These are phyloP conservation scores for Starmerella asiatica DNA, from an alignment of 805 yeast species.

Conservation along the genomic window DNA sequence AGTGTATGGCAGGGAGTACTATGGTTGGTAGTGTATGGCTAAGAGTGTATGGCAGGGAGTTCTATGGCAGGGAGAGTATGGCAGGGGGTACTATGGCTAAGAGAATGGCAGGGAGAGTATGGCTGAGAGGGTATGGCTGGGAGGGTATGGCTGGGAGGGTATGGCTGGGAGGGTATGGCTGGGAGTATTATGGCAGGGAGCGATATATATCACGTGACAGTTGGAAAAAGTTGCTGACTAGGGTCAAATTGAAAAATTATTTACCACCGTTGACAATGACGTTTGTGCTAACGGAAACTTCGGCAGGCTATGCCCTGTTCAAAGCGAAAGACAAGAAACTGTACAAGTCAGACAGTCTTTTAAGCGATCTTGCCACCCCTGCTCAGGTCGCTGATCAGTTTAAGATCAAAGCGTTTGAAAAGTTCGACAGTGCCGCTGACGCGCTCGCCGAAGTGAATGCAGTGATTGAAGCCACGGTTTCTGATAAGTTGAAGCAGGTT, in stretches of 20 bases:
- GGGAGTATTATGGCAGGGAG: too few relatives aligned
- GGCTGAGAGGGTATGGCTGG: too few relatives aligned
- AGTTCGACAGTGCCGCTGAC: constrained; percentile 84
- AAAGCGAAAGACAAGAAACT: constrained; percentile 97
- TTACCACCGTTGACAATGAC: constrained; percentile 23
- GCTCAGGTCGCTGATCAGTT: constrained; percentile 80
- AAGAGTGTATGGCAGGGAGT: neutral
- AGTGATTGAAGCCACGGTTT: constrained; percentile 84
- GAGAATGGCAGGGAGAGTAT: too few relatives aligned
- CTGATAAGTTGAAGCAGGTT: constrained; percentile 64
- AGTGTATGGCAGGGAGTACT: too few relatives aligned
- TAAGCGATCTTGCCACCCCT: constrained; percentile 65
- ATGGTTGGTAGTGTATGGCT: neutral
- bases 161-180: too few relatives aligned
- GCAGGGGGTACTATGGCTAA: neutral
- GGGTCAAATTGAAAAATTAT: neutral
- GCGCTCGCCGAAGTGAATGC: constrained; percentile 93
- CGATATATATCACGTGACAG: constrained; percentile 1
- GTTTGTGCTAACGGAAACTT: constrained; percentile 77
- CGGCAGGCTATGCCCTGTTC: constrained; percentile 96
- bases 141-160: too few relatives aligned
- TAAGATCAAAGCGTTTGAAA: constrained; percentile 90
- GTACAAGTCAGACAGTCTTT: constrained; percentile 63
- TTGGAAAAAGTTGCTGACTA: constrained; percentile 6
- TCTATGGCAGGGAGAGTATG: neutral